Base-by-base conservation (phyloP, 352 stramenopile species). In the Globisporangium barbulae region DNA sequence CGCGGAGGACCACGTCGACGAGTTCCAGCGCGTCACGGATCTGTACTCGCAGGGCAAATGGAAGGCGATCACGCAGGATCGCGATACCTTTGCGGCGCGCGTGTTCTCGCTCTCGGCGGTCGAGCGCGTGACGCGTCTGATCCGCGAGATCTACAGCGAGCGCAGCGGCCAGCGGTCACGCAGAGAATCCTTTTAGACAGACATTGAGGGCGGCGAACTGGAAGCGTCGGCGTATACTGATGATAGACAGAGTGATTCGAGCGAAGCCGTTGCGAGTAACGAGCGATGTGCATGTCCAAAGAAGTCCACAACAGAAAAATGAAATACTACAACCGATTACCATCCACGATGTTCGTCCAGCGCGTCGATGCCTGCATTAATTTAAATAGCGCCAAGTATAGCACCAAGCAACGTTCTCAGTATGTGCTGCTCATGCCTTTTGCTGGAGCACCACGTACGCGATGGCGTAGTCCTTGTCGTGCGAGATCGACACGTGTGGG, bases 401-500 rank as follows among this genome's bases (percentile, higher is more conserved):
- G 17, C 17, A 47, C 5, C 41, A 47, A 21, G 17, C 41, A 21
- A 5, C 6, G 39, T n/a, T 45, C 39, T n/a, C 13, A 22, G 13
- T 8, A n/a, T 15, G 21, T 17, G 21, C 22, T 44, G n/a, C 0
- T 54, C 15, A 62, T 3, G 25, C 17, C 10, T 52, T 41, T 35
- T 66, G 82, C 56, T 90, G 75, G 28, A 95, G 68, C 21, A 95
- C 65, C 47, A 95, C 87, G 54, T 89, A 89, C 5, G 87, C 87
- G 37, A 93, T 61, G 12, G 87, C 85, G 69, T 93, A 93, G 67
- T 93, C 78, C n/a, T 79, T 73, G 59, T 95, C 87, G 49, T 95
- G 87, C 10, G 84, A 93, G 33, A 95, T 71, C 45, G 84, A 93
- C 31, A 93, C 83, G 48, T 84, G 76, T 12, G 81, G 53, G 0